Evolutionary conservation across 148 eudicot genomes (phyloP).

Genomic region (Amaranthus cruentus): DNA sequence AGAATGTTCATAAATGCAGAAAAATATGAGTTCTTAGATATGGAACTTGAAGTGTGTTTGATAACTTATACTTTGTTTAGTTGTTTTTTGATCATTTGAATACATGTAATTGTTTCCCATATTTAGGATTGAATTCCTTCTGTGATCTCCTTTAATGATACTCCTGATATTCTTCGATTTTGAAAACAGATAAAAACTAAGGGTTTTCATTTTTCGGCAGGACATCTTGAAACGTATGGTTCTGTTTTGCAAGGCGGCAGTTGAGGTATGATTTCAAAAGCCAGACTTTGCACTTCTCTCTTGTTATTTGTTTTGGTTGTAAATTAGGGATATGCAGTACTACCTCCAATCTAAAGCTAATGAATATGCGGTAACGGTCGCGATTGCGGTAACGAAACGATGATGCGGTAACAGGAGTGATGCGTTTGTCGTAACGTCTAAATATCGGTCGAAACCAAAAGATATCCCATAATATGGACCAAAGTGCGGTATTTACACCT

Average conservation of each 20-base stretch:
- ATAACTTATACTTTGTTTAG: neutral
- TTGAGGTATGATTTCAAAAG: conserved; percentile 60
- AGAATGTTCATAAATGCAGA: too few species aligned
- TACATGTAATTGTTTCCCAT: neutral
- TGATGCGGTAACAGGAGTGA: too few species aligned
- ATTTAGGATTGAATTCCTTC: neutral
- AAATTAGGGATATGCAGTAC: neutral
- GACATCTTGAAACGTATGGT: conserved; percentile 91
- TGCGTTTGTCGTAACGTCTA: too few species aligned
- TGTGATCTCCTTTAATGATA: neutral
- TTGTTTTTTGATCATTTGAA: neutral
- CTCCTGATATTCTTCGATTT: neutral
- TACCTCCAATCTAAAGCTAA: neutral
- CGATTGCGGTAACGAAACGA: too few species aligned
- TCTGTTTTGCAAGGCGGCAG: conserved; percentile 93
- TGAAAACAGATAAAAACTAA: too few species aligned
- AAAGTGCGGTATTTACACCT: too few species aligned
- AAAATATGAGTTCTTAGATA: too few species aligned
- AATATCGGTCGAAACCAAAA: too few species aligned
- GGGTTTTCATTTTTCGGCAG: conserved; percentile 32
- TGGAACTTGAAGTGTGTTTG: too few species aligned
- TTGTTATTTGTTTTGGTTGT: neutral
- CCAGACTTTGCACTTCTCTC: neutral
- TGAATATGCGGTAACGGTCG: too few species aligned
- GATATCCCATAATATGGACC: too few species aligned